Base-by-base conservation (phyloP, 805 yeast genomes). In the Metschnikowia orientalis region DNA sequence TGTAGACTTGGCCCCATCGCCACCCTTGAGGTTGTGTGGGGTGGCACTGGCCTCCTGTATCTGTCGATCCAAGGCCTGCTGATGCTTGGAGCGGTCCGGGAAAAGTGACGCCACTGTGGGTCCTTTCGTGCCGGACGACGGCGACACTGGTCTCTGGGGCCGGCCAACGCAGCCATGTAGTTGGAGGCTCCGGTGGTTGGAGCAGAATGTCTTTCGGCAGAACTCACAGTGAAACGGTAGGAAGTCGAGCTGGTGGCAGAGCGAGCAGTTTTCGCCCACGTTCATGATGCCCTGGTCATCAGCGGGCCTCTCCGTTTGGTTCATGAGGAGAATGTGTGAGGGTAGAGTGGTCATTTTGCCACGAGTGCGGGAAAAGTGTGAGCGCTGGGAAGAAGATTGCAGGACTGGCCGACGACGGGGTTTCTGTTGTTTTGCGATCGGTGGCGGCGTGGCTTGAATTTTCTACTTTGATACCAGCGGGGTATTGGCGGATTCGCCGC, bases 161-260 rank as follows among this genome's bases (percentile, higher is more conserved):
- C 41, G 15, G 9, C 47, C 45, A 14, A 35, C 40, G 44, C 72
- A 66, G 12, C 55, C 46, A 40, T 59, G 69, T 23, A 44, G 48
- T 2, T 53, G 63, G 20, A 52, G 37, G 10, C 50, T 47, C 26
- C 79, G 47, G 47, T 77, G 84, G 25, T 68, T 65, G 7, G 69
- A 59, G 47, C 84, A 77, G 45, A 52, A 77, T 2, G 63, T 54
- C 15, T 49, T 43, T 8, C 63, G 48, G 47, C 79, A 73, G 32
- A 60, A 63, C 26, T 68, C 70, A 49, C 84, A 78, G 11, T 53
- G 53, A 48, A 67, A 77, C 11, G 84, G 84, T 18, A 78, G 56
- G 42, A 77, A 78, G 49, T 78, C 84, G 5, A 76, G 56, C 40
- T 60, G 63, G 28, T 67, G 58, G 49, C 84, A 78, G 11, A 65